These are phyloP conservation scores for Coccomyxa sp. DNA, from an alignment of 139 green algal genomes.

Conservation along the genomic window DNA sequence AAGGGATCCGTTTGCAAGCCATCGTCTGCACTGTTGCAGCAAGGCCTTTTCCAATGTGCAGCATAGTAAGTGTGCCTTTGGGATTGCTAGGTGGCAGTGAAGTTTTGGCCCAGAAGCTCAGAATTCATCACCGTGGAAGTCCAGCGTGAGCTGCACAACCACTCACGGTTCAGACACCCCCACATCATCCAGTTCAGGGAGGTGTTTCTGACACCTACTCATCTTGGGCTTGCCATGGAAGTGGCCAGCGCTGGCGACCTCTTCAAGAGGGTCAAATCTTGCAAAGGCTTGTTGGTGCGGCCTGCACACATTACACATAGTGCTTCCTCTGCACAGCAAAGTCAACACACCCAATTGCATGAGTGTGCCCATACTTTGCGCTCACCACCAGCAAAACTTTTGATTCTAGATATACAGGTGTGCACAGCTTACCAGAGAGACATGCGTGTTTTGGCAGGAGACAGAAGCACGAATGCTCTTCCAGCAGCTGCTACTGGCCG, in stretches of 20 bases:
- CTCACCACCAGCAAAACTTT: neutral
- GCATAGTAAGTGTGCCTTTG: too few species aligned
- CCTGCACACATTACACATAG: too few species aligned
- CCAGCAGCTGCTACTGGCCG: conserved; percentile 49
- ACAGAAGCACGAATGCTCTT: conserved; percentile 53
- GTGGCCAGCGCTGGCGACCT: conserved; percentile 67
- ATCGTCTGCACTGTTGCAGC: too few species aligned
- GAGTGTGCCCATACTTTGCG: too few species aligned
- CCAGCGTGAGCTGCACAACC: conserved; percentile 92
- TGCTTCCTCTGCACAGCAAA: too few species aligned
- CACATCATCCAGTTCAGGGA: conserved; percentile 24
- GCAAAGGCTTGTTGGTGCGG: neutral
- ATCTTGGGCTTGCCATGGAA: conserved; percentile 82
- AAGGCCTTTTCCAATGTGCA: too few species aligned
- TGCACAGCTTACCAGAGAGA: neutral
- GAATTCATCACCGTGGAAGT: conserved; percentile 81
- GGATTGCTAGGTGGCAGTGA: neutral
- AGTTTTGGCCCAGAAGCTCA: neutral
- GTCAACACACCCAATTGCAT: too few species aligned
- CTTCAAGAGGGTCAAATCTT: neutral
- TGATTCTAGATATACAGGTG: neutral
- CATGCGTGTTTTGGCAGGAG: conserved; percentile 30
- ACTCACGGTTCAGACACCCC: conserved; percentile 41
- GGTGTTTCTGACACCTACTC: conserved; percentile 44
- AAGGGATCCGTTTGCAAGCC: too few species aligned